Conservation (phyloP, 23 red algal species). For the Gracilaria gracilis region DNA sequence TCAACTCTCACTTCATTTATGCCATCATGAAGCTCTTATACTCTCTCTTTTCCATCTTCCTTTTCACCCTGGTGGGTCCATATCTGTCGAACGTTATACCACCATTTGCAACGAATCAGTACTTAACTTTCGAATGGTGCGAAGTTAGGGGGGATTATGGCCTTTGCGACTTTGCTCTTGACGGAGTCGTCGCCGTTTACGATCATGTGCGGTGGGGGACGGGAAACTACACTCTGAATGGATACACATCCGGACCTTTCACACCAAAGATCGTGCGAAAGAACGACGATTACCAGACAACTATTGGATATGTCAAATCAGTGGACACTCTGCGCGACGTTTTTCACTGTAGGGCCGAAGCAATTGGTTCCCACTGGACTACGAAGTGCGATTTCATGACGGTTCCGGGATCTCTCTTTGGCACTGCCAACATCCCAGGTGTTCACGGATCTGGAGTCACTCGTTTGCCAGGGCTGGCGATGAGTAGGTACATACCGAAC, state of each 20-base stretch:
- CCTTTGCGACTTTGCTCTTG: slow-evolving; percentile 9
- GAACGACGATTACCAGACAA: background rate
- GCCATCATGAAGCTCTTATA: background rate
- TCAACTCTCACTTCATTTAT: background rate
- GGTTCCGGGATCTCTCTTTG: slow-evolving; percentile 1
- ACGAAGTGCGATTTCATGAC: background rate
- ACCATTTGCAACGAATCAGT: background rate
- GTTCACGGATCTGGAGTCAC: background rate
- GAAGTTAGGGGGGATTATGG: slow-evolving; percentile 1
- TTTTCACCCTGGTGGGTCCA: background rate
- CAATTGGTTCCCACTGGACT: background rate
- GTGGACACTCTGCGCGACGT: slow-evolving; percentile 4
- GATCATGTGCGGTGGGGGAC: slow-evolving; percentile 16
- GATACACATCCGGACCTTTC: background rate
- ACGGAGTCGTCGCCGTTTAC: background rate
- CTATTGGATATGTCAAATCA: slow-evolving; percentile 14
- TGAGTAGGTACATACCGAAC: slow-evolving; percentile 13
- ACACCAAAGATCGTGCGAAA: slow-evolving; percentile 12
- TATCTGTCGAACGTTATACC: background rate
- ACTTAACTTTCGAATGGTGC: slow-evolving; percentile 28
- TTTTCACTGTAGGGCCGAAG: background rate
- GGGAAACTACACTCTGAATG: slow-evolving; percentile 14
- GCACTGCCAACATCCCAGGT: background rate
- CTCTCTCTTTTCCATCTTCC: background rate
- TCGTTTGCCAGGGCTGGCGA: background rate